Percentiles rank a stretch among this genome's conserved stretches.
Conservation (phyloP, 73 alveolate genomes). For the Paraurostyla sp. region DNA sequence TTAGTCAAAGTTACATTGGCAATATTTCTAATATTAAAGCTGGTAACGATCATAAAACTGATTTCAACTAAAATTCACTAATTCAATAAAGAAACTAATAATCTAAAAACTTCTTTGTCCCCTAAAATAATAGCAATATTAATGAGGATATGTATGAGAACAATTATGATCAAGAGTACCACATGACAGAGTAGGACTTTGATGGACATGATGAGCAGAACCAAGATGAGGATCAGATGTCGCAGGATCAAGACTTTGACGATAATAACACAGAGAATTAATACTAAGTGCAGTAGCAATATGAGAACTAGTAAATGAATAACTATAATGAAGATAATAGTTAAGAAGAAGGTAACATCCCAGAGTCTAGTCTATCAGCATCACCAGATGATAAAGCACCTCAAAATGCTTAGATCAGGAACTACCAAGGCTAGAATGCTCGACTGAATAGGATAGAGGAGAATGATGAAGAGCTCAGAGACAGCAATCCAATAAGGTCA, state of each 20-base stretch:
- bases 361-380: background rate
- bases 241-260: background rate
- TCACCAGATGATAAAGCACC: background rate
- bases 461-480: background rate
- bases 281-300: background rate
- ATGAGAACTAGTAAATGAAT: background rate
- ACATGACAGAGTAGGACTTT: background rate
- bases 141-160: background rate
- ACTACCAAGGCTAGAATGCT: too few relatives aligned
- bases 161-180: background rate
- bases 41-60: too few relatives aligned
- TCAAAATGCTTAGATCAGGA: too few relatives aligned
- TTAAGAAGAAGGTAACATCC: conserved; percentile 12
- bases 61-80: background rate
- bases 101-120: background rate
- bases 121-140: background rate
- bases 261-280: background rate
- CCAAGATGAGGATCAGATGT: conserved; percentile 8
- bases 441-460: background rate
- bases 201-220: conserved; percentile 20
- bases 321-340: background rate
- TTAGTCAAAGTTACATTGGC: background rate
- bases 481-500: background rate
- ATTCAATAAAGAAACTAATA: background rate
- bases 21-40: background rate